A percentile compares a stretch with the other conserved stretches of the same genome.
Evolutionary conservation across 305 asterid species (phyloP).

Genomic region (Rubia tinctorum): DNA sequence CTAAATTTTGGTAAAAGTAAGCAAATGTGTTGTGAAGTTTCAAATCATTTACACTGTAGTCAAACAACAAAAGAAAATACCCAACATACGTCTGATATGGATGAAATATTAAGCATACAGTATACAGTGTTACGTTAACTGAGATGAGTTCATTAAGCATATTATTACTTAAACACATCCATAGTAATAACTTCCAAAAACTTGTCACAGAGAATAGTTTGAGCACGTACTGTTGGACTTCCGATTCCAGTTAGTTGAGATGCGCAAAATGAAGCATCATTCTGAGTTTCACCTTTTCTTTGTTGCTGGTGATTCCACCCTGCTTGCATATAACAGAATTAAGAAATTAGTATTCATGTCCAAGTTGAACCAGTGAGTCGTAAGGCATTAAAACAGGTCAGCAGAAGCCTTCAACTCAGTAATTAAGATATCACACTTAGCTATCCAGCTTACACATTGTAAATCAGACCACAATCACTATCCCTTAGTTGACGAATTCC

Average conservation of each 20-base stretch:
- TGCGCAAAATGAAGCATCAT: slow-evolving; percentile 67
- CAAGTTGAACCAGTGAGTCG: neutral
- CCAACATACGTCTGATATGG: neutral
- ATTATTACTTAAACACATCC: neutral
- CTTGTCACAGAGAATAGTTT: neutral
- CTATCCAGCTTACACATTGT: neutral
- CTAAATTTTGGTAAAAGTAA: neutral
- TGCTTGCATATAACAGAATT: slow-evolving; percentile 22
- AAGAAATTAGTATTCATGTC: neutral
- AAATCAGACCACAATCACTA: neutral
- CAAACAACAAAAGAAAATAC: neutral
- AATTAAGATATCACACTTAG: neutral
- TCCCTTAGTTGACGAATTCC: neutral
- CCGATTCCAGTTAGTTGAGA: slow-evolving; percentile 64
- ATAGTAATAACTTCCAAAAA: neutral
- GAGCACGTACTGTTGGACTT: slow-evolving; percentile 51
- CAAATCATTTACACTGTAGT: neutral
- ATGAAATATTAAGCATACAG: neutral
- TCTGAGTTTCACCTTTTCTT: slow-evolving; percentile 53
- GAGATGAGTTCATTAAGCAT: neutral
- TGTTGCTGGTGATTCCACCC: slow-evolving; percentile 36
- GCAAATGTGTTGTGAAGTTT: neutral
- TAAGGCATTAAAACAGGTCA: neutral
- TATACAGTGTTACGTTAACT: neutral
- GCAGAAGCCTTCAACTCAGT: neutral